phyloP scores from a whole-genome alignment of 495 filamentous ascomycete genomes.

The Tuber indicum region DNA sequence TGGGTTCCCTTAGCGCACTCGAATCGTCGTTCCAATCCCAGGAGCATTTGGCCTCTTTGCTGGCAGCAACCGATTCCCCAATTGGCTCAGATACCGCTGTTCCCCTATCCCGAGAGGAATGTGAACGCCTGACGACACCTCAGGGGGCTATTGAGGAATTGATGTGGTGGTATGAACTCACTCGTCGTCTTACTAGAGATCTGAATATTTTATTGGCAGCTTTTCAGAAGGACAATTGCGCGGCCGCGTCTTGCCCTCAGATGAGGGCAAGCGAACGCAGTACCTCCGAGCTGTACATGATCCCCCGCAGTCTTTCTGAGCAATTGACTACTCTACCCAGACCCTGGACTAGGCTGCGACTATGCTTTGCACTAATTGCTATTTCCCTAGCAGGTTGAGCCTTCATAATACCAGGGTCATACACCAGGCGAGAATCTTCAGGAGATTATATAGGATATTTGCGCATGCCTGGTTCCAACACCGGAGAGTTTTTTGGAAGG shows the following conservation, averaged over 20 bases:
- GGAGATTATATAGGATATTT: slow-evolving; percentile 90
- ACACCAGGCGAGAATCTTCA: slow-evolving; percentile 87
- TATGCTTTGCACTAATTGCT: slow-evolving; percentile 78
- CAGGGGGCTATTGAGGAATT: slow-evolving; percentile 73
- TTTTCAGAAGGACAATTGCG: slow-evolving; percentile 86
- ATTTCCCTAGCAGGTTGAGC: slow-evolving; percentile 82
- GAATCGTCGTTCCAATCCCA: slow-evolving; percentile 95
- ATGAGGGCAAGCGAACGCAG: slow-evolving; percentile 98
- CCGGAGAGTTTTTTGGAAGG: slow-evolving; percentile 86
- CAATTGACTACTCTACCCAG: slow-evolving; percentile 97
- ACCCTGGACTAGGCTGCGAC: slow-evolving; percentile 96
- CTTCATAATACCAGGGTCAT: slow-evolving; percentile 60
- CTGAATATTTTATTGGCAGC: slow-evolving; percentile 84
- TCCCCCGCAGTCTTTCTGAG: slow-evolving; percentile 87
- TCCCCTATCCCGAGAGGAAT: slow-evolving; percentile 67
- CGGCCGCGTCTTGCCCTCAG: slow-evolving; percentile 78
- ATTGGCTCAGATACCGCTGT: slow-evolving; percentile 45
- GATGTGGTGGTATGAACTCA: slow-evolving; percentile 96
- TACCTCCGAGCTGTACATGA: slow-evolving; percentile 98
- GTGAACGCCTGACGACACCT: slow-evolving; percentile 64
- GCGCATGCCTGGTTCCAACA: slow-evolving; percentile 99
- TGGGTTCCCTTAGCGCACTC: slow-evolving; percentile 79
- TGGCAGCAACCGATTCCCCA: slow-evolving; percentile 65
- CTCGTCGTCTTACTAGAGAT: slow-evolving; percentile 86
- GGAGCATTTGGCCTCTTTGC: slow-evolving; percentile 89